Evolutionary conservation across 2,329 filamentous ascomycete genomes (phyloP).

Genomic region (Aspergillus nomiae): DNA sequence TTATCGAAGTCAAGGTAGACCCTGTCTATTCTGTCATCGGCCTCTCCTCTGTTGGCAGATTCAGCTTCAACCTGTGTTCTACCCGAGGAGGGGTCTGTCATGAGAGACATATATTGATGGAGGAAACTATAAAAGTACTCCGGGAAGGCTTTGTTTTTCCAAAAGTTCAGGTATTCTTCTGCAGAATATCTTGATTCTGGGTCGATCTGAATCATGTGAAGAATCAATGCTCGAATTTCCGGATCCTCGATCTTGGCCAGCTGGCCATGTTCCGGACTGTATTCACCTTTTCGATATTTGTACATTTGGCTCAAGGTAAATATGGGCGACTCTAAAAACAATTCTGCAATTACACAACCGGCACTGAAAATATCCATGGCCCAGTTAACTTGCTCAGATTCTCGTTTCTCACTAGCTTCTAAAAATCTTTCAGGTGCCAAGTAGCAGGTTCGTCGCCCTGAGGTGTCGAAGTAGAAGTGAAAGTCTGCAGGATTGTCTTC

Average conservation of each 20-base stretch:
- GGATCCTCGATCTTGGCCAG: conserved; percentile 84
- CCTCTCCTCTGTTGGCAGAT: conserved; percentile 74
- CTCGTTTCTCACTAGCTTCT: conserved; percentile 66
- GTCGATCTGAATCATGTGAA: conserved; percentile 94
- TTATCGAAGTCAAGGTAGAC: conserved; percentile 97
- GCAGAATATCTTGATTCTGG: conserved; percentile 90
- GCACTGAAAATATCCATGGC: conserved; percentile 99
- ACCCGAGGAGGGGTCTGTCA: conserved; percentile 86
- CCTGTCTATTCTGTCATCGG: conserved; percentile 90
- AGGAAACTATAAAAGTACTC: conserved; percentile 97
- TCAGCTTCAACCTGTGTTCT: conserved; percentile 70
- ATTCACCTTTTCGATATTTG: conserved; percentile 89
- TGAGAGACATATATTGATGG: conserved; percentile 95
- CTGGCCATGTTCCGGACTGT: conserved; percentile 79
- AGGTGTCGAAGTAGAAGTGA: conserved; percentile 96
- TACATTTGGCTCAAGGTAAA: conserved; percentile 96
- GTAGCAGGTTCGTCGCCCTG: conserved; percentile 88
- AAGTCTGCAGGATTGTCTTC: conserved; percentile 98
- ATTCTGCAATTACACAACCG: conserved; percentile 93
- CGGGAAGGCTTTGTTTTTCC: conserved; percentile 88
- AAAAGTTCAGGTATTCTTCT: conserved; percentile 91
- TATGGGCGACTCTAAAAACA: conserved; percentile 94
- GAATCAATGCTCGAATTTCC: conserved; percentile 83
- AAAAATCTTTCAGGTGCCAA: conserved; percentile 92
- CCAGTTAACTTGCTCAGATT: conserved; percentile 71